These are phyloP conservation scores for Geotrichum macrosporum DNA, from an alignment of 1,139 yeast genomes.

Conservation along the genomic window DNA sequence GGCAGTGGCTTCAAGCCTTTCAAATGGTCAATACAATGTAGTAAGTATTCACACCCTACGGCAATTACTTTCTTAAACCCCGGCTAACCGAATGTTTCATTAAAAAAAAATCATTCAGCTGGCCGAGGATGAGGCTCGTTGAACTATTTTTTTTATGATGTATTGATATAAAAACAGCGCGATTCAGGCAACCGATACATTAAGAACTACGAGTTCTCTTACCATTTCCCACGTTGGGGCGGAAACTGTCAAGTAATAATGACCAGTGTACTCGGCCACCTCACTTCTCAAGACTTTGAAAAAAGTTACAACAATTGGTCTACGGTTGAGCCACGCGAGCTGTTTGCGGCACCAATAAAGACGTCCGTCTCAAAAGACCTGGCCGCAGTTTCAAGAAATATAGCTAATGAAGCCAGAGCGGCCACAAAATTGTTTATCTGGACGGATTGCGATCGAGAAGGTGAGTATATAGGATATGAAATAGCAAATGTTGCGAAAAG, in stretches of 20 bases:
- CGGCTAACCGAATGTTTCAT: too few species aligned
- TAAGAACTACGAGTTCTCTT: slow-evolving; percentile 75
- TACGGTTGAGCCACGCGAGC: slow-evolving; percentile 55
- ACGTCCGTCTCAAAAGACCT: slow-evolving; percentile 42
- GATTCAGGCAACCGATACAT: slow-evolving; percentile 57
- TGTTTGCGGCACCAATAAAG: slow-evolving; percentile 65
- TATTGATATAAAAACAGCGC: too few species aligned
- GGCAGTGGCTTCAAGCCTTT: slow-evolving; percentile 68
- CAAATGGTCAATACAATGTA: slow-evolving; percentile 58
- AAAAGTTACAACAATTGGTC: slow-evolving; percentile 56
- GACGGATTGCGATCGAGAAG: slow-evolving; percentile 99
- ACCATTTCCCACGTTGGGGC: slow-evolving; percentile 58
- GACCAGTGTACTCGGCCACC: slow-evolving; percentile 90
- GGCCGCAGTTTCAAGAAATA: slow-evolving; percentile 61
- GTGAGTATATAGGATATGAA: slow-evolving; percentile 92
- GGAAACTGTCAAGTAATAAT: slow-evolving; percentile 76
- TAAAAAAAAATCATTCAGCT: too few species aligned
- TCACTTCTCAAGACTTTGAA: slow-evolving; percentile 63
- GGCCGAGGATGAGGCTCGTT: too few species aligned
- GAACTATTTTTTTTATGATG: too few species aligned
- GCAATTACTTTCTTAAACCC: too few species aligned
- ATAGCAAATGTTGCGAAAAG: slow-evolving; percentile 62
- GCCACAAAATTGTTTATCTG: slow-evolving; percentile 76
- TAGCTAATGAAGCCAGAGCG: slow-evolving; percentile 57
- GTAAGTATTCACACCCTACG: slow-evolving; percentile 22